Evolutionary conservation across 2,329 filamentous ascomycete genomes (phyloP).

Genomic region (Monosporascus sp.): DNA sequence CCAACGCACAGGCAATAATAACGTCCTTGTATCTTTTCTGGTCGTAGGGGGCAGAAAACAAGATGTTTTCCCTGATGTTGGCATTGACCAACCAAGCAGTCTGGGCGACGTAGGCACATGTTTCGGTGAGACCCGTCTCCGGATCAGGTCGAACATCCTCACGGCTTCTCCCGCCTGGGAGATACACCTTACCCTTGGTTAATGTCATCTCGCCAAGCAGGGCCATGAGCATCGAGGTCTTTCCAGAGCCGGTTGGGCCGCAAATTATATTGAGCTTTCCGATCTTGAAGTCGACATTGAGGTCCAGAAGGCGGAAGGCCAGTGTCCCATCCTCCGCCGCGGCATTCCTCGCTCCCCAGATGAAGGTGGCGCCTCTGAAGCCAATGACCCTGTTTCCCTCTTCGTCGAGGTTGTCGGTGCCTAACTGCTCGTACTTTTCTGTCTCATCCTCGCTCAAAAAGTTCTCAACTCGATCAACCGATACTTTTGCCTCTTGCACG

Average conservation of each 20-base stretch:
- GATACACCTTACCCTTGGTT: slow-evolving; percentile 71
- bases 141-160: slow-evolving; percentile 80
- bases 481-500: slow-evolving; percentile 95
- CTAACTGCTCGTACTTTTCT: slow-evolving; percentile 85
- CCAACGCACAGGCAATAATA: slow-evolving; percentile 82
- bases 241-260: slow-evolving; percentile 89
- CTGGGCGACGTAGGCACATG: slow-evolving; percentile 92
- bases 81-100: slow-evolving; percentile 96
- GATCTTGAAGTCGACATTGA: slow-evolving; percentile 77
- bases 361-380: slow-evolving; percentile 77
- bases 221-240: slow-evolving; percentile 94
- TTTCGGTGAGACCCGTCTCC: slow-evolving; percentile 82
- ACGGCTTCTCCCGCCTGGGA: slow-evolving; percentile 80
- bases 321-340: slow-evolving; percentile 60
- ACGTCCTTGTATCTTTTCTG: slow-evolving; percentile 81
- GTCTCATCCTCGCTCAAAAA: slow-evolving; percentile 93
- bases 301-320: slow-evolving; percentile 75
- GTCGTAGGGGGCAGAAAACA: slow-evolving; percentile 79
- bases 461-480: slow-evolving; percentile 91
- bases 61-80: slow-evolving; percentile 91
- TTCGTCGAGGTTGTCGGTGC: slow-evolving; percentile 62
- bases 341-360: slow-evolving; percentile 74
- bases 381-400: slow-evolving; percentile 72
- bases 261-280: slow-evolving; percentile 89
- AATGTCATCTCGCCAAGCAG: slow-evolving; percentile 93